Conservation (phyloP, 371 early-diverging fungal species). For the Mucor racemosus region DNA sequence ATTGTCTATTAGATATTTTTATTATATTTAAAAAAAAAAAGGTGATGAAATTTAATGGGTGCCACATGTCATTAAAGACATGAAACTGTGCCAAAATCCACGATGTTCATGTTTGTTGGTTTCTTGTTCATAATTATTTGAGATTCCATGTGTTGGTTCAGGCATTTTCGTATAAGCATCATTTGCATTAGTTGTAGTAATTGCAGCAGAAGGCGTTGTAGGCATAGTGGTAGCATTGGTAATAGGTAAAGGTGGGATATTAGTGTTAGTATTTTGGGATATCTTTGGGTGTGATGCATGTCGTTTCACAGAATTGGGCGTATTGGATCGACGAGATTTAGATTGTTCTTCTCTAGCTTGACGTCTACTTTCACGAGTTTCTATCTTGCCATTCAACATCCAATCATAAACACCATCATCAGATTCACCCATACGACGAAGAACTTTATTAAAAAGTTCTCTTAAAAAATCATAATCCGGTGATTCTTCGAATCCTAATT, state of each 20-base stretch:
- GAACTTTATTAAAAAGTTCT: conserved; percentile 85
- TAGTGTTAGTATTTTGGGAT: conserved; percentile 11
- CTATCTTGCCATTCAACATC: conserved; percentile 72
- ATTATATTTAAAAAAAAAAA: not conserved
- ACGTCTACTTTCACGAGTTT: conserved; percentile 33
- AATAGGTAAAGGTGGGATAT: conserved; percentile 24
- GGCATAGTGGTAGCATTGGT: conserved; percentile 13
- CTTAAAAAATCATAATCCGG: conserved; percentile 95
- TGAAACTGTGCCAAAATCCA: conserved; percentile 32
- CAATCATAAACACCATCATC: conserved; percentile 98
- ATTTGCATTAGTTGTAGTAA: conserved; percentile 10
- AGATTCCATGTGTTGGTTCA: conserved; percentile 15
- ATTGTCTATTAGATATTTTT: too few species aligned
- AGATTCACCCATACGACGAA: conserved; percentile 72
- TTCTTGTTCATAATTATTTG: not conserved
- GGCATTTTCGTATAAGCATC: conserved; percentile 29
- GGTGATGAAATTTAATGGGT: conserved; percentile 17
- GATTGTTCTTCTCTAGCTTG: conserved; percentile 34
- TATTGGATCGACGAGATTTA: conserved; percentile 23
- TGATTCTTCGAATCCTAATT: conserved; percentile 94
- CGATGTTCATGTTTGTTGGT: conserved; percentile 24
- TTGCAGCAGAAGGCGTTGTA: conserved; percentile 3
- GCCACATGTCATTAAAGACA: conserved; percentile 38
- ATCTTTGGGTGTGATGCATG: conserved; percentile 35
- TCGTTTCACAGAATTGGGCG: conserved; percentile 27